Evolutionary conservation across 208 protist species (phyloP).

Genomic region (Sergeia podlipaevii): DNA sequence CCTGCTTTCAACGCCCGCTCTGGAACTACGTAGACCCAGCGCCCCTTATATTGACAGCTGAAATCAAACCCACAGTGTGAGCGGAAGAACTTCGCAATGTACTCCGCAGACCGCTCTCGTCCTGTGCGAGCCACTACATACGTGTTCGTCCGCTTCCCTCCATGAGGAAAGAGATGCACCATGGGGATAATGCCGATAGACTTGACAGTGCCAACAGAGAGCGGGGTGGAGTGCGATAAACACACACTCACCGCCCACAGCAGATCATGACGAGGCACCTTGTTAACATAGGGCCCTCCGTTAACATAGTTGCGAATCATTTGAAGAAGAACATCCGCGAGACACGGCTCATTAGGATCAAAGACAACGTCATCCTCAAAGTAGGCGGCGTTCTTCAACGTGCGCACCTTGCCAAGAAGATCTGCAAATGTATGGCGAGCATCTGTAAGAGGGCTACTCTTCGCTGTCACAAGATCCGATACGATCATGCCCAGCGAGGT

Average conservation of each 20-base stretch:
- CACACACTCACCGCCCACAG: conserved; percentile 85
- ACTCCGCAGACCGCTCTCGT: conserved; percentile 25
- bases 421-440: conserved; percentile 62
- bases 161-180: conserved; percentile 87
- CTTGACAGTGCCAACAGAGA: conserved; percentile 51
- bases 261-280: conserved; percentile 67
- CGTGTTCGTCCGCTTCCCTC: conserved; percentile 61
- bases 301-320: conserved; percentile 93
- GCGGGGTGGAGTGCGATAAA: conserved; percentile 84
- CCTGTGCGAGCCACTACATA: conserved; percentile 65
- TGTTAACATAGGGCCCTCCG: conserved; percentile 84
- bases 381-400: conserved; percentile 86
- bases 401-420: conserved; percentile 55
- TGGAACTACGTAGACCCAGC: conserved; percentile 80
- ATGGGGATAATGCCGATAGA: conserved; percentile 86
- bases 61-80: conserved; percentile 61
- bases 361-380: conserved; percentile 79
- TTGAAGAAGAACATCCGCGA: conserved; percentile 86
- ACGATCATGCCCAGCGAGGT: conserved; percentile 84
- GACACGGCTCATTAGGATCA: conserved; percentile 36
- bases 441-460: conserved; percentile 73
- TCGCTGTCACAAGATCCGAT: conserved; percentile 73
- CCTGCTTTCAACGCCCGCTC: conserved; percentile 45
- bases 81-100: conserved; percentile 53
- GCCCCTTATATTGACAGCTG: conserved; percentile 17